Base-by-base conservation (phyloP, 345 rosid genomes). In the Fremontodendron californicum region DNA sequence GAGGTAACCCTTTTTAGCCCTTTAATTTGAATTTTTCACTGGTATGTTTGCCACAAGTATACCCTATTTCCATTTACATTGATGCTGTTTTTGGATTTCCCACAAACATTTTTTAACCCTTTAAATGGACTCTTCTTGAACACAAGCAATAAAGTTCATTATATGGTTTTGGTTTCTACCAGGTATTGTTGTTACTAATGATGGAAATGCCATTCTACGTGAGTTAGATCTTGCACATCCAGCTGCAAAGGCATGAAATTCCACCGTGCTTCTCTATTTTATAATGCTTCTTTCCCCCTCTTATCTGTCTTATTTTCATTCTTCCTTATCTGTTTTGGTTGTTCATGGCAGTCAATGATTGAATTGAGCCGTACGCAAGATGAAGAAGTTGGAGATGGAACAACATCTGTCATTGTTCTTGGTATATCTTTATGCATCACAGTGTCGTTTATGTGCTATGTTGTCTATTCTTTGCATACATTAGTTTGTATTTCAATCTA, bases 341-440 rank as follows among this genome's bases (percentile, higher is more conserved):
- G 52, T 31, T 75, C 57, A 21, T 78, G 65, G 49, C 86, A 93
- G 96, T 95, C 99, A 0, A 95, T 95, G 99, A 95, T 93, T 84
- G 97, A 95, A 80, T 81, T 95, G 74, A 95, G 99, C 76, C 95
- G 98, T 7, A 90, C 98, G 7, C 99, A 95, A 84, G 99, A 95
- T 73, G 99, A 92, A 88, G 98, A 95, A 86, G 98, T 95, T 3
- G 98, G 98, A 78, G 99, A 95, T 83, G 99, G 99, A 82, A 93
- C 99, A 45, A 95, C 99, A 73, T 95, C 99, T 35, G 98, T 95
- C 74, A 95, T 93, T 83, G 93, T 95, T 79, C 91, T 95, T 75
- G 98, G 99, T 95, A 90, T 76, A 10, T 49, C 62, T 9, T 58
- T 29, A 57, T 42, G 25, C 64, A n/a, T 3, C 43, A n/a, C 4